Evolutionary conservation across 2,329 filamentous ascomycete genomes (phyloP).

Genomic region (Bretziella fagacearum): DNA sequence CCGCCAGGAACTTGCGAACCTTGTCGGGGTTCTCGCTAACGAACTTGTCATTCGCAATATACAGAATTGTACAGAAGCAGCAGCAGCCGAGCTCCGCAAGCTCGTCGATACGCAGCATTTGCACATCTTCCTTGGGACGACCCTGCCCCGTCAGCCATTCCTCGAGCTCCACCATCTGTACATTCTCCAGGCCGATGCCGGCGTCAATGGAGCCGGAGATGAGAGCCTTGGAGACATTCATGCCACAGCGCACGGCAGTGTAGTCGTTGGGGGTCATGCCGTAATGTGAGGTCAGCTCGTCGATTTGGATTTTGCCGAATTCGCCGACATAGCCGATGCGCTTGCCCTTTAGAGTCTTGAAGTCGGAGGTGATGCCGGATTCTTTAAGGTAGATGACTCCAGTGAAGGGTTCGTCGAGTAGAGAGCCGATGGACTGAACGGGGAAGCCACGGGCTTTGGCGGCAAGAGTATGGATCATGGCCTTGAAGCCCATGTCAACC

Average conservation of each 20-base stretch:
- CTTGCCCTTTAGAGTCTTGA: constrained; percentile 58
- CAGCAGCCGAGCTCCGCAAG: constrained; percentile 65
- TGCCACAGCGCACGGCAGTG: constrained; percentile 60
- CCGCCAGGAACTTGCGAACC: constrained; percentile 50
- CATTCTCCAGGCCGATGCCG: constrained; percentile 61
- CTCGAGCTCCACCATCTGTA: constrained; percentile 68
- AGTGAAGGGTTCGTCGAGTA: constrained; percentile 66
- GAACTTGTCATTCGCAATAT: constrained; percentile 63
- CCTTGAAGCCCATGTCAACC: constrained; percentile 65
- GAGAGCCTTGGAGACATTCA: constrained; percentile 66
- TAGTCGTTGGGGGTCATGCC: constrained; percentile 58
- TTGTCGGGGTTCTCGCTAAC: constrained; percentile 47
- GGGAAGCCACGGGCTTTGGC: constrained; percentile 62
- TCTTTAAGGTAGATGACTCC: constrained; percentile 61
- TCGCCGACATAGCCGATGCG: constrained; percentile 66
- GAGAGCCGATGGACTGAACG: constrained; percentile 53
- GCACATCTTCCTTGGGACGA: constrained; percentile 48
- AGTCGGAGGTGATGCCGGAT: constrained; percentile 58
- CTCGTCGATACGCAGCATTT: constrained; percentile 69
- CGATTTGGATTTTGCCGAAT: constrained; percentile 71
- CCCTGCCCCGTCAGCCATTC: constrained; percentile 52
- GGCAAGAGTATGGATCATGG: constrained; percentile 68
- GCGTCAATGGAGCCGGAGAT: constrained; percentile 57
- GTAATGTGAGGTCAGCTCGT: constrained; percentile 63
- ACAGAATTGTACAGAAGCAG: constrained; percentile 69